phyloP scores from a whole-genome alignment of 441 rosid genomes.

The Manihot esculenta region DNA sequence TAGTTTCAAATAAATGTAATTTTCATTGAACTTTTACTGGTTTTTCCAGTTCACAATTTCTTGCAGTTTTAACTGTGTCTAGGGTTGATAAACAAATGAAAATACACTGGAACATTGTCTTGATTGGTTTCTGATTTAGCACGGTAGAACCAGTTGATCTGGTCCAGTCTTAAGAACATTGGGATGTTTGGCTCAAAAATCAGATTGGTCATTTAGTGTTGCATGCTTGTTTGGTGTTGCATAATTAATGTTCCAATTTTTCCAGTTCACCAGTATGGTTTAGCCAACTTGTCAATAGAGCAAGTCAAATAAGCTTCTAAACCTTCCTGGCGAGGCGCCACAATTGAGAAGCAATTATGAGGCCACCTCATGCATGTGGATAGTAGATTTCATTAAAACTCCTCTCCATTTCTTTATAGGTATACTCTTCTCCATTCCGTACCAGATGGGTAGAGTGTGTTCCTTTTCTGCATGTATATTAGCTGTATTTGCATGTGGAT shows the following conservation, averaged over 20 bases:
- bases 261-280: neutral
- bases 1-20: neutral
- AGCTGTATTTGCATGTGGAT: neutral
- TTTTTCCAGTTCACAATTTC: neutral
- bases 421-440: neutral
- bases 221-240: neutral
- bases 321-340: neutral
- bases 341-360: neutral
- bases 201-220: neutral
- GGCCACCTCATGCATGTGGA: neutral
- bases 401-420: neutral
- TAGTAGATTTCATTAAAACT: neutral
- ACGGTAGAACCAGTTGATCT: neutral
- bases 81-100: neutral
- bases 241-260: slow-evolving; percentile 1
- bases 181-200: neutral
- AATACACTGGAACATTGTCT: neutral
- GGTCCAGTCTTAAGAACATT: neutral
- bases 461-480: neutral
- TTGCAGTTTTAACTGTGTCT: neutral
- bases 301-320: neutral
- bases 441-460: no score
- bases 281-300: neutral
- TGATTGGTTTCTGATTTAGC: neutral
- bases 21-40: neutral